Evolutionary conservation across 2,329 filamentous ascomycete genomes (phyloP).

Genomic region (Fusarium agapanthi): DNA sequence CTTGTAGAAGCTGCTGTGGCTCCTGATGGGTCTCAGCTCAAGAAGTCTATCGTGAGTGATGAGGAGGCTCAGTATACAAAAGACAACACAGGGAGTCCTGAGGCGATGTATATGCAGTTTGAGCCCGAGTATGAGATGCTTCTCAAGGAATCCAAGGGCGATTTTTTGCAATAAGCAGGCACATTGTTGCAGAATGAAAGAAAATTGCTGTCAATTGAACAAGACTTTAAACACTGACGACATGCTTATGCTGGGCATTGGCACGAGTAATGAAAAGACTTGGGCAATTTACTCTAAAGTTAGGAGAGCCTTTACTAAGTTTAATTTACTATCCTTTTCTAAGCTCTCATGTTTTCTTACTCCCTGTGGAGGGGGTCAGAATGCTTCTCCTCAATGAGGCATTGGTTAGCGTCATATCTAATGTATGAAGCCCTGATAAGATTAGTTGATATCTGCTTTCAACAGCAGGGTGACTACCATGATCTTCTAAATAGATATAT

Average conservation of each 20-base stretch:
- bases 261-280: too few relatives aligned
- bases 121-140: constrained; percentile 35
- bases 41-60: constrained; percentile 51
- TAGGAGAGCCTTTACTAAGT: too few relatives aligned
- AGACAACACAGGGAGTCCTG: constrained; percentile 33
- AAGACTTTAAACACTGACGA: neutral
- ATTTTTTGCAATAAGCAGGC: constrained; percentile 22
- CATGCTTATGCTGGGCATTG: neutral
- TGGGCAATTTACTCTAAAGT: too few relatives aligned
- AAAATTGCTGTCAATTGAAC: neutral
- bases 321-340: too few relatives aligned
- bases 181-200: neutral
- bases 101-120: constrained; percentile 41
- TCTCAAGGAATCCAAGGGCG: constrained; percentile 24
- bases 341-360: too few relatives aligned
- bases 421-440: neutral
- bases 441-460: neutral
- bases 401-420: neutral
- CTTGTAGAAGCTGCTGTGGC: constrained; percentile 67
- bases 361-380: neutral
- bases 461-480: too few relatives aligned
- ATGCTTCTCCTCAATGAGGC: neutral
- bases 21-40: constrained; percentile 38
- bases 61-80: constrained; percentile 52
- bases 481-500: neutral